These are phyloP conservation scores for Amphichorda felina DNA, from an alignment of 2,329 filamentous ascomycete genomes.

Conservation along the genomic window DNA sequence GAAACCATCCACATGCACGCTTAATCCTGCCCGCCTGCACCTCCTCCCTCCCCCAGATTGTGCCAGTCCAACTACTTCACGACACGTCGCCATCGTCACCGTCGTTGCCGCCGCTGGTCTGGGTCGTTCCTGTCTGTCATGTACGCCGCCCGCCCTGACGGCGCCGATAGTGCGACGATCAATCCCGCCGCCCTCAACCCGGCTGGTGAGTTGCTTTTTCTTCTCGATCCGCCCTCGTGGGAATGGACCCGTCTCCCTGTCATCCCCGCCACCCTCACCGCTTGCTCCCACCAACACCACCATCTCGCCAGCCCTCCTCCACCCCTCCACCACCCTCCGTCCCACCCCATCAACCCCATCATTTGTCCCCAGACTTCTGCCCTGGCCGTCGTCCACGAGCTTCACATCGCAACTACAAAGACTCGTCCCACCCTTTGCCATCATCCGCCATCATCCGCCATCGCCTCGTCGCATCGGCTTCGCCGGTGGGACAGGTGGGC, in stretches of 20 bases:
- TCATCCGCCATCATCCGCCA: too few species aligned
- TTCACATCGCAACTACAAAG: too few species aligned
- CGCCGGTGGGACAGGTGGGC: too few species aligned
- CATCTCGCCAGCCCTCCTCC: neutral
- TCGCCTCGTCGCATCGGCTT: too few species aligned
- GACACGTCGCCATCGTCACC: constrained; percentile 44
- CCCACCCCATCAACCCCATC: neutral
- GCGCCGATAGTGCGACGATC: constrained; percentile 79
- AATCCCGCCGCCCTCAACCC: constrained; percentile 80
- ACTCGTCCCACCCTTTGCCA: too few species aligned
- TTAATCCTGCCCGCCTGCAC: constrained; percentile 31
- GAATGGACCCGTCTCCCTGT: neutral
- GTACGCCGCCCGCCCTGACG: constrained; percentile 43
- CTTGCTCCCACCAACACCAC: neutral
- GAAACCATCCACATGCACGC: constrained; percentile 30
- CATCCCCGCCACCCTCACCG: neutral
- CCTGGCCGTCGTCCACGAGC: too few species aligned
- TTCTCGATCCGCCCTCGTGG: neutral
- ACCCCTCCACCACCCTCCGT: constrained; percentile 5
- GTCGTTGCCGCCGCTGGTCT: constrained; percentile 10
- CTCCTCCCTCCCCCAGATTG: constrained; percentile 19
- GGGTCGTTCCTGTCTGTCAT: constrained; percentile 16
- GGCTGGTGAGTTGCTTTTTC: constrained; percentile 45
- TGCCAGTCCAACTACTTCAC: constrained; percentile 45
- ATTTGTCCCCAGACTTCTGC: neutral